These are phyloP conservation scores for Phytophthora hibernalis DNA, from an alignment of 352 stramenopile genomes.

Conservation along the genomic window DNA sequence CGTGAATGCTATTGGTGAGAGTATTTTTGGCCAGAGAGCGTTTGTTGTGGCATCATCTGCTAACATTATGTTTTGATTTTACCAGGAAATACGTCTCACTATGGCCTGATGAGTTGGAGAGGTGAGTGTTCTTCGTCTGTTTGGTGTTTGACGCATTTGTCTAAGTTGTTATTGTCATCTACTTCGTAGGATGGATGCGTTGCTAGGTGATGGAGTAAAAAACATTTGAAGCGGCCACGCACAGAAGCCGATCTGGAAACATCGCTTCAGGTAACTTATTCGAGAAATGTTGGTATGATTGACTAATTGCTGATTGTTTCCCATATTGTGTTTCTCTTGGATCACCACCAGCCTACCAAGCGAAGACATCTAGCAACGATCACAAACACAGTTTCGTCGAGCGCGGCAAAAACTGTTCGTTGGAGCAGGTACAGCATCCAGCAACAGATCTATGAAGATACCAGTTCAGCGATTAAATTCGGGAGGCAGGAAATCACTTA, in stretches of 20 bases:
- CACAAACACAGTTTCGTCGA: slow-evolving; percentile 54
- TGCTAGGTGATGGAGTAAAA: slow-evolving; percentile 66
- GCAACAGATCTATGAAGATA: slow-evolving; percentile 8
- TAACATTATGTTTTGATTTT: neutral
- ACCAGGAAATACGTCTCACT: slow-evolving; percentile 57
- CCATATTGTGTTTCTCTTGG: too few species aligned
- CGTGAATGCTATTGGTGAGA: slow-evolving; percentile 70
- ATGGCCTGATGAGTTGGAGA: slow-evolving; percentile 56
- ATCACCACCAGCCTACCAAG: slow-evolving; percentile 42
- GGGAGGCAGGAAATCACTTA: neutral
- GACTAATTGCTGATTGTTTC: neutral
- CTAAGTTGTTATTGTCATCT: neutral
- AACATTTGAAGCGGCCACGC: slow-evolving; percentile 63
- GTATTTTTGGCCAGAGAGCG: neutral
- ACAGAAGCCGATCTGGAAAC: slow-evolving; percentile 40
- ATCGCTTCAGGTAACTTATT: slow-evolving; percentile 42
- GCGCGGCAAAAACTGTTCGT: slow-evolving; percentile 40
- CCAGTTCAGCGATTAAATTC: neutral
- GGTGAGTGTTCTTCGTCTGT: slow-evolving; percentile 20
- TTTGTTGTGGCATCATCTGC: neutral
- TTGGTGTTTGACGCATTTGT: neutral
- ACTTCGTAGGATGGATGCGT: slow-evolving; percentile 55
- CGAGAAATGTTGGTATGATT: neutral
- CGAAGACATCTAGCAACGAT: slow-evolving; percentile 65
- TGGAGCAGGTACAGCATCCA: slow-evolving; percentile 17